Evolutionary conservation across 441 rosid genomes (phyloP).

Genomic region (Rhodomyrtus psidioides): DNA sequence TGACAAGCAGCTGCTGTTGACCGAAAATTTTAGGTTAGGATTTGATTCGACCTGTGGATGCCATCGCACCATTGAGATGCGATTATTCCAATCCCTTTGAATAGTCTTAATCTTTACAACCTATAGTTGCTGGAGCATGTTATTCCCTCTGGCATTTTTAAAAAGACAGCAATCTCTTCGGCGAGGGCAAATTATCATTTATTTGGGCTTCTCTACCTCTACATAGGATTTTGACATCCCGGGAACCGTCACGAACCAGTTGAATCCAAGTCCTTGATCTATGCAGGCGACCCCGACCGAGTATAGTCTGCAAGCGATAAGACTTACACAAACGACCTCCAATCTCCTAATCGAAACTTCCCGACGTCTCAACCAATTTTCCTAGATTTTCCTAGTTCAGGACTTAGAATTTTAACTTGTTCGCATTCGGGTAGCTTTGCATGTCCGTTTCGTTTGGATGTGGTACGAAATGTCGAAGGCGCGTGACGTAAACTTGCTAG

Average conservation of each 20-base stretch:
- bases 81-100: neutral
- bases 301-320: neutral
- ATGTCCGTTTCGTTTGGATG: neutral
- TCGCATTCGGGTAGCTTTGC: neutral
- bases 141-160: neutral
- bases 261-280: neutral
- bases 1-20: neutral
- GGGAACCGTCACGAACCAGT: neutral
- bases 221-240: neutral
- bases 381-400: neutral
- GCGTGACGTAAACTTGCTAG: no score
- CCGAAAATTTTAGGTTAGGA: neutral
- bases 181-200: neutral
- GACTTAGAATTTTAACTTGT: neutral
- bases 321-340: neutral
- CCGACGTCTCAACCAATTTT: neutral
- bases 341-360: neutral
- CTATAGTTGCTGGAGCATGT: neutral
- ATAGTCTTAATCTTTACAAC: neutral
- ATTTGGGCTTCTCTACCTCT: neutral
- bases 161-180: neutral
- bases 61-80: neutral
- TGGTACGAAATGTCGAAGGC: no score
- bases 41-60: neutral
- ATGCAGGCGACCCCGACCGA: neutral